Base-by-base conservation (phyloP, 768 basidiomycete genomes). In the Butyriboletus loyo region DNA sequence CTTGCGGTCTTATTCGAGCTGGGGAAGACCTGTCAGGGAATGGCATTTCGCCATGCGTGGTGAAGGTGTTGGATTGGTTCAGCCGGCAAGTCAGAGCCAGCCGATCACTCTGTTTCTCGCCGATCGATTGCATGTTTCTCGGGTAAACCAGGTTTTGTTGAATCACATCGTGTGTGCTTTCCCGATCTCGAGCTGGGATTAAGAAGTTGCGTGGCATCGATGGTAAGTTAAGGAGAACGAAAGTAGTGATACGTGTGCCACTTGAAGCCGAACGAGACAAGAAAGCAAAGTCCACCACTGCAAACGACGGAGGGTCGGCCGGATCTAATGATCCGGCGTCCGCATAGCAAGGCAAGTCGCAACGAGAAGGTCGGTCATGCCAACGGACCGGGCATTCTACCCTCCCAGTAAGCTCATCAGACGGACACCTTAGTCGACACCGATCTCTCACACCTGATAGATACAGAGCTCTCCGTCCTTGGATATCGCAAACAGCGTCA, bases 331-430 rank as follows among this genome's bases (percentile, higher is more conserved):
- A 50, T 61, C 64, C 1, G 69, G 65, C 9, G 50, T 69, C 17
- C 69, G 66, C 52, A 71, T 57, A 4, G 65, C 67, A 22, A 71
- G 61, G 42, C 59, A 63, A 17, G 69, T 69, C n/a, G 69, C 63
- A 14, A 69, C 63, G 21, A 71, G 40, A 8, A 69, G 57, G 25
- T 69, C 69, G 17, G 54, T 19, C 65, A 71, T 69, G n/a, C n/a
- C n/a, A n/a, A n/a, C n/a, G 11, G 41, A 53, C 27, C 42, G 55
- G 17, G 30, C 69, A 9, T 53, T 25, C 68, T 71, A 39, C 22
- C 1, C 28, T 35, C 35, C 27, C 10, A 31, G 24, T 63, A 41
- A 57, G 53, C 11, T 25, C 30, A 49, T 35, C 44, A 49, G 46
- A 31, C 22, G 21, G 38, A 22, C 24, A 11, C 4, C 11, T 21